These are phyloP conservation scores for Capsella bursapastoris DNA, from an alignment of 345 rosid species.

Conservation along the genomic window DNA sequence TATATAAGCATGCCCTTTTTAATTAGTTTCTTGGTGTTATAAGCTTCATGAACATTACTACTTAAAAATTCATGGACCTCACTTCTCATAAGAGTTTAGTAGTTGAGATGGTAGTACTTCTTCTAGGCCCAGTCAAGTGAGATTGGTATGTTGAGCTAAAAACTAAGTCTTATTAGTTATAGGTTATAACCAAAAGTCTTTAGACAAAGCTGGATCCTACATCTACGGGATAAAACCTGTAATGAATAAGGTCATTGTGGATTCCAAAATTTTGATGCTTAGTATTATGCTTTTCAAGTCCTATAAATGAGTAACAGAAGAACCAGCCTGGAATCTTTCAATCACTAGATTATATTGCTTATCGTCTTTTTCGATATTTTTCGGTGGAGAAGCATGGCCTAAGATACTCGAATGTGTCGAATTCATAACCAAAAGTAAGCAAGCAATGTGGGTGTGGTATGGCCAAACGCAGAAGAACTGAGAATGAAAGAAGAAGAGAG, in stretches of 20 bases:
- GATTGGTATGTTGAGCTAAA: not conserved
- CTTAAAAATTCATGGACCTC: not conserved
- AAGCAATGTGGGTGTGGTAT: conserved; percentile 42
- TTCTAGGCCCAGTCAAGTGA: not conserved
- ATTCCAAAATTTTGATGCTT: not conserved
- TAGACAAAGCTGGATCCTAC: not conserved
- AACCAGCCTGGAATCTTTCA: conserved; percentile 38
- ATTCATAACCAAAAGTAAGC: conserved; percentile 39
- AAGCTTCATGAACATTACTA: not conserved
- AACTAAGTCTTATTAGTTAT: not conserved
- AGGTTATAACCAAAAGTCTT: not conserved
- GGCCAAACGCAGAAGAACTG: conserved; percentile 39
- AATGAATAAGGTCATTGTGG: not conserved
- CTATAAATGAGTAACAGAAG: conserved; percentile 8
- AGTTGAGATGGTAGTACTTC: not conserved
- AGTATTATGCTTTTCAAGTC: not conserved
- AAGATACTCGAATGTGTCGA: conserved; percentile 37
- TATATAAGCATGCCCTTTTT: not conserved
- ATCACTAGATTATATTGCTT: not conserved
- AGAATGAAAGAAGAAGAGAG: conserved; percentile 44
- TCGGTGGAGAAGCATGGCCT: conserved; percentile 30
- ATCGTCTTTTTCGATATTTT: conserved; percentile 12
- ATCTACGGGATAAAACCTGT: not conserved
- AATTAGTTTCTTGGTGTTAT: not conserved
- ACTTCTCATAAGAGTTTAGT: not conserved